These are phyloP conservation scores for Sequoia sempervirens DNA, from an alignment of 75 land plant genomes.

Conservation along the genomic window DNA sequence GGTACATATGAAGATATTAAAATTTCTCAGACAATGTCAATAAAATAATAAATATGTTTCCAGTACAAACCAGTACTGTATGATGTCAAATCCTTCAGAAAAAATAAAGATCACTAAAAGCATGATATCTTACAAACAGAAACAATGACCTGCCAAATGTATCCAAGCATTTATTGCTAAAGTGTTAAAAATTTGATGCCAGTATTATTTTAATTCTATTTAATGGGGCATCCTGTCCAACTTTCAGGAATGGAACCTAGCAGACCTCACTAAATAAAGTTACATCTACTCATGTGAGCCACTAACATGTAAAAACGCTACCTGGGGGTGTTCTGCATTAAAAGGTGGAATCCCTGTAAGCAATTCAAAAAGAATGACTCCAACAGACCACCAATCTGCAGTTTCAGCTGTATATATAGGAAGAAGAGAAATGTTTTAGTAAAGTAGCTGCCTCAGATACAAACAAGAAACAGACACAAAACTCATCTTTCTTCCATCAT, in stretches of 20 bases:
- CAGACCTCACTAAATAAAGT: background rate
- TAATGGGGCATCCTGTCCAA: background rate
- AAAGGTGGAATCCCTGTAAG: conserved; percentile 98
- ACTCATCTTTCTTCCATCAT: background rate
- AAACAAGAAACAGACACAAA: background rate
- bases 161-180: background rate
- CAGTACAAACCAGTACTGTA: background rate
- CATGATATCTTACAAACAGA: background rate
- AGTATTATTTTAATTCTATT: background rate
- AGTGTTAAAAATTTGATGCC: background rate
- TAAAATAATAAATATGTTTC: background rate
- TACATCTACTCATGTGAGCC: background rate
- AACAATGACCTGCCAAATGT: background rate
- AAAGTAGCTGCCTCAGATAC: conserved; percentile 3
- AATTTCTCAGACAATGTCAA: background rate
- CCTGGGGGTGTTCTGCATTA: conserved; percentile 99
- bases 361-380: conserved; percentile 91
- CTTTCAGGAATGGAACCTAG: background rate
- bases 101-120: background rate
- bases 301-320: conserved; percentile 13
- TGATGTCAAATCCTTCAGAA: background rate
- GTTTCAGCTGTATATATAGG: conserved; percentile 59
- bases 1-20: background rate
- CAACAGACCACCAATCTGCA: conserved; percentile 99
- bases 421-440: conserved; percentile 2